Percentiles rank a stretch among this genome's conserved stretches.
Evolutionary conservation across 2,329 filamentous ascomycete species (phyloP).

Genomic region (Aspergillus tubingensis): DNA sequence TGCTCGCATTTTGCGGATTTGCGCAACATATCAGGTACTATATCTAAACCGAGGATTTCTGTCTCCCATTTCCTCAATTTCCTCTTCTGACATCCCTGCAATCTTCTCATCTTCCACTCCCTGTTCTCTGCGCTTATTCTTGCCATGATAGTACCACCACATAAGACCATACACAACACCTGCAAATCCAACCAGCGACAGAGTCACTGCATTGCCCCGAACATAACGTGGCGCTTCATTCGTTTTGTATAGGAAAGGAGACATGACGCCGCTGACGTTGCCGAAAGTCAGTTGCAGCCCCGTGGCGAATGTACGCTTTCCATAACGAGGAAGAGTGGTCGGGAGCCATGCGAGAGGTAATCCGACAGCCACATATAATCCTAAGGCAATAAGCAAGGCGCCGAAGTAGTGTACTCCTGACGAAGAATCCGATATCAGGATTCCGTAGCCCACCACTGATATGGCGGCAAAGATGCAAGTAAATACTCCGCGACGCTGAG

Average conservation of each 20-base stretch:
- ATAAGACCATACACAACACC: conserved; percentile 56
- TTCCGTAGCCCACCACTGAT: conserved; percentile 68
- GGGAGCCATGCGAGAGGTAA: conserved; percentile 60
- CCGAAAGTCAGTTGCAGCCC: conserved; percentile 71
- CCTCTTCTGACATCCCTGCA: conserved; percentile 42
- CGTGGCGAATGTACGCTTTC: conserved; percentile 72
- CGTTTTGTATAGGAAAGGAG: conserved; percentile 58
- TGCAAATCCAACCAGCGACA: conserved; percentile 60
- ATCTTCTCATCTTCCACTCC: conserved; percentile 44
- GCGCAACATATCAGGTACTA: conserved; percentile 31
- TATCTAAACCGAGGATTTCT: conserved; percentile 44
- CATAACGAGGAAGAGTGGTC: conserved; percentile 71
- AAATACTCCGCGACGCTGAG: conserved; percentile 67
- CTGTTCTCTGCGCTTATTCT: conserved; percentile 48
- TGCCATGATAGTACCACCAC: conserved; percentile 54
- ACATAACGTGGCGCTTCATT: conserved; percentile 60
- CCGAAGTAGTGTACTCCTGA: conserved; percentile 71
- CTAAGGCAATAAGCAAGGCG: conserved; percentile 74
- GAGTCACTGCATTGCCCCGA: conserved; percentile 62
- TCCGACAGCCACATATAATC: conserved; percentile 65
- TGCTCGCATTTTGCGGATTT: neutral
- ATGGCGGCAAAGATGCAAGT: conserved; percentile 63
- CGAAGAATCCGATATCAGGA: conserved; percentile 63
- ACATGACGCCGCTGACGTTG: conserved; percentile 72
- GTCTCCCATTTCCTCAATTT: conserved; percentile 48